Evolutionary conservation across 768 basidiomycete genomes (phyloP).

Genomic region (Kwoniella dendrophila): DNA sequence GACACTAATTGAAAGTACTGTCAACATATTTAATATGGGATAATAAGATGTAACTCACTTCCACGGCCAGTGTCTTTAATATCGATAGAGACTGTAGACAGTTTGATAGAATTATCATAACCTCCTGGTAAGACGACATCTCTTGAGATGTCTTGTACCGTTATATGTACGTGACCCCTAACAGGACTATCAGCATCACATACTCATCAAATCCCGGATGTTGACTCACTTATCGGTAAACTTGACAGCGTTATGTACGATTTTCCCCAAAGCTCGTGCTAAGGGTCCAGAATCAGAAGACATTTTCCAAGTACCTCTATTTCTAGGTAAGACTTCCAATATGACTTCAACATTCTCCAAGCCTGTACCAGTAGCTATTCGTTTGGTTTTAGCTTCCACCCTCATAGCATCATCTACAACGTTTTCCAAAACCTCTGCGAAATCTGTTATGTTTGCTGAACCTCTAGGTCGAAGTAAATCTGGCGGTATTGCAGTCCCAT

Average conservation of each 20-base stretch:
- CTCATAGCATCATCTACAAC: constrained; percentile 38
- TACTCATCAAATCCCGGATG: not conserved
- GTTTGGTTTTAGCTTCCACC: constrained; percentile 36
- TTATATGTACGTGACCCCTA: constrained; percentile 47
- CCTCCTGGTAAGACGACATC: constrained; percentile 43
- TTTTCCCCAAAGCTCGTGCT: constrained; percentile 43
- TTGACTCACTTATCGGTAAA: constrained; percentile 35
- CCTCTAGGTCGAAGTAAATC: not conserved
- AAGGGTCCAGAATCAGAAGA: constrained; percentile 40
- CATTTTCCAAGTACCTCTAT: constrained; percentile 46
- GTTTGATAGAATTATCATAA: constrained; percentile 43
- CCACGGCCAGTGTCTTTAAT: constrained; percentile 52
- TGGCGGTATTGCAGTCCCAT: not conserved
- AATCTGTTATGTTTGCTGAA: constrained; percentile 6
- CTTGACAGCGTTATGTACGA: constrained; percentile 50
- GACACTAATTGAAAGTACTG: constrained; percentile 29
- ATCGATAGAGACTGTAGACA: constrained; percentile 45
- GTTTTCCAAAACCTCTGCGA: constrained; percentile 35
- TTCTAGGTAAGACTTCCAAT: constrained; percentile 48
- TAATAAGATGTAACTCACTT: constrained; percentile 31
- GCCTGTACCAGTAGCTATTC: constrained; percentile 31
- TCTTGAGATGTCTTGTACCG: constrained; percentile 49
- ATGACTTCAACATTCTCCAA: constrained; percentile 50
- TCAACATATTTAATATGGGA: not conserved
- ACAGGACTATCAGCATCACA: not conserved